Base-by-base conservation (phyloP, 2,329 filamentous ascomycete genomes). In the Neurospora sp. region DNA sequence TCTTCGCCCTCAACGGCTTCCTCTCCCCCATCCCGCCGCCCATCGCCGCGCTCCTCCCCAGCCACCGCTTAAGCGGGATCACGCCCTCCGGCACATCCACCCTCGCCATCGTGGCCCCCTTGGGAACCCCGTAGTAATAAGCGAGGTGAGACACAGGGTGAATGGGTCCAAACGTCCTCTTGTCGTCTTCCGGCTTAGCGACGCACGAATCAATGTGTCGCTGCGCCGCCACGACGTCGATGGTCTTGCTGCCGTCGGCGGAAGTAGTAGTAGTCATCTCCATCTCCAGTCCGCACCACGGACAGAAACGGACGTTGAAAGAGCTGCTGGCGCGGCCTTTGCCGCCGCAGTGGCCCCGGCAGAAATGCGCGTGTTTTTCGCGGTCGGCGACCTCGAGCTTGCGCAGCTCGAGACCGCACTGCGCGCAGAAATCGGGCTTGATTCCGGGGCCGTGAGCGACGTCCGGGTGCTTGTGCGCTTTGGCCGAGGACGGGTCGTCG, bases 221-320 rank as follows among this genome's bases (percentile, higher is more conserved):
- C 12, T 62, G 52, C 52, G 52, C 52, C 6, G 12, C 52, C 12
- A 33, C 3, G 3, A 17, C 12, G 28, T 62, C 12, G 15, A 62
- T 12, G 43, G 11, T 12, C n/a, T 52, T 19, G 6, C 11, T 28
- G 0, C 46, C 19, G 19, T 28, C 19, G 0, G 19, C 46, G 1
- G 43, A 12, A 23, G n/a, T 52, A 46, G 43, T 6, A 23, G n/a
- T 46, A 52, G 43, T 52, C 43, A 52, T 52, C 10, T 57, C 52
- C 52, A 62, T 62, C 41, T 69, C 28, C 19, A 69, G 2, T 15
- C 69, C 67, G 66, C 73, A 72, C 74, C 73, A 73, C 10, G 72
- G 70, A 17, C 72, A 74, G n/a, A 43, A 67, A 0, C 52, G 52
- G 2, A 33, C 52, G 52, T 62, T 33, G 15, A 62, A 33, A 15